phyloP scores from a whole-genome alignment of 148 eudicot genomes.

The Pouteria glomerata region DNA sequence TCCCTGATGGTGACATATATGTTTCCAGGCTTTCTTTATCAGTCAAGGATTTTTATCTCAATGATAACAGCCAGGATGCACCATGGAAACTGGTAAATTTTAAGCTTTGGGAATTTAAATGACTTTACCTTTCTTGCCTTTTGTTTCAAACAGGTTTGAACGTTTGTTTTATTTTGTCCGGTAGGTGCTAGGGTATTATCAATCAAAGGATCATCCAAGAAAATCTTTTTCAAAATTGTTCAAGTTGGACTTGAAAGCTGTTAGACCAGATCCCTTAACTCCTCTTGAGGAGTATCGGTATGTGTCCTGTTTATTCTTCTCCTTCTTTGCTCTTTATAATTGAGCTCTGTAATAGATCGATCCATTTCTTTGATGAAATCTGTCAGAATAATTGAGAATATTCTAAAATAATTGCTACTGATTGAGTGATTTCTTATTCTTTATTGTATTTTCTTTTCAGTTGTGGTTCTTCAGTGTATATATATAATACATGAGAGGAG shows the following conservation, averaged over 20 bases:
- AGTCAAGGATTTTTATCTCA: conserved; percentile 61
- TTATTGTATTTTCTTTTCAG: too few species aligned
- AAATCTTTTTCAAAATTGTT: conserved; percentile 70
- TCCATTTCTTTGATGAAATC: background rate
- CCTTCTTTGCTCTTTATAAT: background rate
- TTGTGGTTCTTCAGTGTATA: too few species aligned
- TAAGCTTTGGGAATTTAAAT: background rate
- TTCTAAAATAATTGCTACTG: too few species aligned
- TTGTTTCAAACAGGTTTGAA: background rate
- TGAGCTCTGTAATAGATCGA: background rate
- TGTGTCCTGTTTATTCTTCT: conserved; percentile 8
- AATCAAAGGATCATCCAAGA: conserved; percentile 78
- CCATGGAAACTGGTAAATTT: conserved; percentile 82
- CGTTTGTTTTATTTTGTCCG: conserved; percentile 13
- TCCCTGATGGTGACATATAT: conserved; percentile 62
- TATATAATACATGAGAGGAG: too few species aligned
- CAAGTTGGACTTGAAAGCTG: conserved; percentile 76
- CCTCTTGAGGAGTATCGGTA: conserved; percentile 94
- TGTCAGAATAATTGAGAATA: too few species aligned
- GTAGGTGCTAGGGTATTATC: conserved; percentile 73
- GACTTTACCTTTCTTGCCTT: conserved; percentile 2
- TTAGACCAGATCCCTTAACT: conserved; percentile 77
- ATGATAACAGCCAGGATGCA: conserved; percentile 67
- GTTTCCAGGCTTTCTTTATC: conserved; percentile 57
- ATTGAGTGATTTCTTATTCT: too few species aligned